phyloP scores from a whole-genome alignment of 2,329 filamentous ascomycete species.

The Tolypocladium sp. region DNA sequence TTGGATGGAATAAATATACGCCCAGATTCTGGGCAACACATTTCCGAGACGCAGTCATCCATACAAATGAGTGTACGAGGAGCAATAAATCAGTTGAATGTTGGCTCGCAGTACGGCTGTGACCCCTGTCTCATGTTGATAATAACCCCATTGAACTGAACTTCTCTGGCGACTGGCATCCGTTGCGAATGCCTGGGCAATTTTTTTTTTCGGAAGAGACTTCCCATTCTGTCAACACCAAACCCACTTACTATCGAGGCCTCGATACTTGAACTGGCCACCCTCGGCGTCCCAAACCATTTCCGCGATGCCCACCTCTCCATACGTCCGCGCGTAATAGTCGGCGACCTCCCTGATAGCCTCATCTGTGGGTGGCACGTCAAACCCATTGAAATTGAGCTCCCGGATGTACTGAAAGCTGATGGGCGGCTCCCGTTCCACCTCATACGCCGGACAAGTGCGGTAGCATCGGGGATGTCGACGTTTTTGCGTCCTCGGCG shows the following conservation, averaged over 20 bases:
- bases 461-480: conserved; percentile 8
- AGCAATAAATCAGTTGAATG: too few relatives aligned
- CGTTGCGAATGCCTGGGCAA: too few relatives aligned
- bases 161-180: too few relatives aligned
- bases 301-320: conserved; percentile 2
- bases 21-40: too few relatives aligned
- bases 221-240: background rate
- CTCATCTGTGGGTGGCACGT: background rate
- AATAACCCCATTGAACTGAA: too few relatives aligned
- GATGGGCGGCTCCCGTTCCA: conserved; percentile 2
- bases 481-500: conserved; percentile 2
- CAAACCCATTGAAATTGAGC: conserved; percentile 7
- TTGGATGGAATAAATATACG: too few relatives aligned
- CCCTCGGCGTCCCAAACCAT: conserved; percentile 2
- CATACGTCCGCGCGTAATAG: conserved; percentile 7
- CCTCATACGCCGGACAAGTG: conserved; percentile 6
- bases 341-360: conserved; percentile 5
- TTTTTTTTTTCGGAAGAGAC: too few relatives aligned
- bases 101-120: too few relatives aligned
- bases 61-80: too few relatives aligned
- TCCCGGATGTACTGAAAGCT: conserved; percentile 7
- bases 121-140: too few relatives aligned
- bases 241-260: background rate
- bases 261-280: background rate
- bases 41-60: too few relatives aligned